phyloP scores from a whole-genome alignment of 2,329 filamentous ascomycete genomes.

The Fusarium chaquense region DNA sequence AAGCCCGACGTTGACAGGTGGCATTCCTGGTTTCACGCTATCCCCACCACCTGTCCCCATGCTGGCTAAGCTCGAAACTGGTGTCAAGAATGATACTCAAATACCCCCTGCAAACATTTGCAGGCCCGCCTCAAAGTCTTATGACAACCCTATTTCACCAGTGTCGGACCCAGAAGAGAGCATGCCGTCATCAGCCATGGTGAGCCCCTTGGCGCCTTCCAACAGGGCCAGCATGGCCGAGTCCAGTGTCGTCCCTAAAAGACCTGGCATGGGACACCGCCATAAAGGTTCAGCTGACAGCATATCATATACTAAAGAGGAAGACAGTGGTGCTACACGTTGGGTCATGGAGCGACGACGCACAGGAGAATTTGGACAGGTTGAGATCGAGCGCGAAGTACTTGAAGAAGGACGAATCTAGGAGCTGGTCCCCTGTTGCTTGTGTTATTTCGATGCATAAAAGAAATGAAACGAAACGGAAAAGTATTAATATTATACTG shows the following conservation, averaged over 20 bases:
- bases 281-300: conserved; percentile 73
- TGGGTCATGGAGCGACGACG: conserved; percentile 79
- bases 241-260: conserved; percentile 24
- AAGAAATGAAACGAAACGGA: conserved; percentile 13
- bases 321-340: conserved; percentile 67
- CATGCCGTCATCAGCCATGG: conserved; percentile 34
- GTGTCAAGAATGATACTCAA: conserved; percentile 25
- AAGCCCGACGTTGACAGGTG: conserved; percentile 65
- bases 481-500: conserved; percentile 15
- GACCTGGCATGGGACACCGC: conserved; percentile 57
- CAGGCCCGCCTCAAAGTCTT: conserved; percentile 20
- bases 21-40: conserved; percentile 50
- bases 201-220: conserved; percentile 40
- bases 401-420: conserved; percentile 68
- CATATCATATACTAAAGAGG: conserved; percentile 77
- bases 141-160: conserved; percentile 38
- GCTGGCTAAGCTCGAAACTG: conserved; percentile 25
- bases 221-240: conserved; percentile 31
- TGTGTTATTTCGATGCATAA: conserved; percentile 15
- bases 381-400: conserved; percentile 74
- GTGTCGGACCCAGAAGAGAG: conserved; percentile 33
- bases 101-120: conserved; percentile 24
- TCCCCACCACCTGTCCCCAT: conserved; percentile 44
- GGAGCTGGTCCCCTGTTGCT: conserved; percentile 13
- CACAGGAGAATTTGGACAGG: conserved; percentile 72